Evolutionary conservation across 352 stramenopile species (phyloP).

Genomic region (Globisporangium splendens): DNA sequence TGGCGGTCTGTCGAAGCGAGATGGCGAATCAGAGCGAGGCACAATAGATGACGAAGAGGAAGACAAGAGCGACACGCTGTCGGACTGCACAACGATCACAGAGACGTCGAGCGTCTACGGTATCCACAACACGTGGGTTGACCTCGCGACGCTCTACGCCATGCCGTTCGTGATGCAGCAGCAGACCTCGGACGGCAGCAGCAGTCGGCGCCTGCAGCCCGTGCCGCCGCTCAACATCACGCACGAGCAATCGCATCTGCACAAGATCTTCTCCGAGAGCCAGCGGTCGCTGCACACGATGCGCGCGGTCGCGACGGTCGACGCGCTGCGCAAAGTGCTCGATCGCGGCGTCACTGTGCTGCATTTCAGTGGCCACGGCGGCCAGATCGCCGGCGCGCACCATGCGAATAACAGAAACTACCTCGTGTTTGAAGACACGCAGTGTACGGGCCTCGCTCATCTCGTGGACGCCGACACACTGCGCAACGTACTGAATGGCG

Average conservation of each 20-base stretch:
- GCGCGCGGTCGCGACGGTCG: conserved; percentile 63
- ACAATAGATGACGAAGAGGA: conserved; percentile 27
- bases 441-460: conserved; percentile 58
- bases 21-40: neutral
- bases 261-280: conserved; percentile 74
- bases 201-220: conserved; percentile 41
- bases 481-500: conserved; percentile 47
- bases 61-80: conserved; percentile 78
- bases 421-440: conserved; percentile 77
- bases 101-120: conserved; percentile 73
- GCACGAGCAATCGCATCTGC: conserved; percentile 60
- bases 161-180: conserved; percentile 64
- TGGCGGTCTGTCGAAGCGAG: conserved; percentile 9
- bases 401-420: conserved; percentile 33
- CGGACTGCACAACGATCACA: conserved; percentile 66
- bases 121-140: conserved; percentile 78
- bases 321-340: conserved; percentile 72
- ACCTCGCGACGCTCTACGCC: conserved; percentile 71
- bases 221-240: conserved; percentile 65
- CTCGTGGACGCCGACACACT: conserved; percentile 64
- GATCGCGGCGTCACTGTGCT: conserved; percentile 71
- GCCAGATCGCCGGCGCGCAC: conserved; percentile 39
- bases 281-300: conserved; percentile 77
- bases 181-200: conserved; percentile 7
- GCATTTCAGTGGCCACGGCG: conserved; percentile 78